Evolutionary conservation across 257 asterid species (phyloP).

Genomic region (Nicotiana undulata): DNA sequence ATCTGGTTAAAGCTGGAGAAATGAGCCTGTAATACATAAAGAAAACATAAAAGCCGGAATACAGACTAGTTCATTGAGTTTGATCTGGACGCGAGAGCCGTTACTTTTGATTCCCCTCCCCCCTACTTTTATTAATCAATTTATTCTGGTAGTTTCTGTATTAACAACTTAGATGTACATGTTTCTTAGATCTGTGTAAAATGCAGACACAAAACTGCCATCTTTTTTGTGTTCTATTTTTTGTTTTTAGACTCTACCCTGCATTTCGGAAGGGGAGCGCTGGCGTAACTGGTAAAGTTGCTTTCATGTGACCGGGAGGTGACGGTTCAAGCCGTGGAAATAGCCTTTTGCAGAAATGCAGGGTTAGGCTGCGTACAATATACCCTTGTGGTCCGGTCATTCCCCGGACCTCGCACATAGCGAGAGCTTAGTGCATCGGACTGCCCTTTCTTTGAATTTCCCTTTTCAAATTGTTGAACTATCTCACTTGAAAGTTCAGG

Average conservation of each 20-base stretch:
- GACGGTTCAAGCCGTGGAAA: too few relatives aligned
- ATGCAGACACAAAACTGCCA: background rate
- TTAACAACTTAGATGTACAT: conserved; percentile 3
- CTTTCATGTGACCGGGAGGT: too few relatives aligned
- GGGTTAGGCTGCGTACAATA: too few relatives aligned
- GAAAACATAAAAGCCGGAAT: background rate
- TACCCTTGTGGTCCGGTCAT: too few relatives aligned
- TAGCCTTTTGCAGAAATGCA: too few relatives aligned
- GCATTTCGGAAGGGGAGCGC: background rate
- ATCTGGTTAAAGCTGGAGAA: background rate
- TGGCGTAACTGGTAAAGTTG: too few relatives aligned
- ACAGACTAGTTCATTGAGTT: background rate
- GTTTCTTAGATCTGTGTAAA: background rate
- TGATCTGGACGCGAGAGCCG: background rate
- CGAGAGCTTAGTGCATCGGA: too few relatives aligned
- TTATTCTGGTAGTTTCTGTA: background rate
- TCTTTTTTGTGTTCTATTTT: background rate
- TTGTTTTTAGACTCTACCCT: background rate
- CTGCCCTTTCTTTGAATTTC: too few relatives aligned
- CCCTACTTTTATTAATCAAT: background rate
- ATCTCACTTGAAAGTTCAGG: background rate
- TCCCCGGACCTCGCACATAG: too few relatives aligned
- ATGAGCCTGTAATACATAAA: background rate
- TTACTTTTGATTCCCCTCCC: background rate
- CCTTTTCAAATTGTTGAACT: background rate